Conservation (phyloP, 2,329 filamentous ascomycete species). For the Cytospora paraplurivora region DNA sequence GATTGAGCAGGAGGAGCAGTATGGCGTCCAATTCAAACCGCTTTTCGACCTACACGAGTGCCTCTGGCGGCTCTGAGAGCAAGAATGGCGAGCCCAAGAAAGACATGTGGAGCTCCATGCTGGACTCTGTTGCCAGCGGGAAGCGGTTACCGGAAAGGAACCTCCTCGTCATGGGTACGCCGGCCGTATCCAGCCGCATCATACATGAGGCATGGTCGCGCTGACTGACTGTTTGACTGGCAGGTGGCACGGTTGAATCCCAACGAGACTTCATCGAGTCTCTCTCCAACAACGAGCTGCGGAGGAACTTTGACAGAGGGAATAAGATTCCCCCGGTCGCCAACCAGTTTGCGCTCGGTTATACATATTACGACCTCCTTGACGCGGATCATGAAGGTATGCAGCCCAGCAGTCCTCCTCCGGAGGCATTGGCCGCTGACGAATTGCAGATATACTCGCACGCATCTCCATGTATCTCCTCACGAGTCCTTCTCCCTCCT, state of each 20-base stretch:
- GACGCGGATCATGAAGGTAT: constrained; percentile 95
- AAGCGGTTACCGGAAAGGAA: constrained; percentile 92
- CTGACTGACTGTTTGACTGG: constrained; percentile 18
- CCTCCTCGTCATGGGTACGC: constrained; percentile 76
- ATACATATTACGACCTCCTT: constrained; percentile 92
- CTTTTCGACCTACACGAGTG: constrained; percentile 60
- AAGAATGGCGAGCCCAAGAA: constrained; percentile 74
- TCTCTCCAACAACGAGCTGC: constrained; percentile 56
- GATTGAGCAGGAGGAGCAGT: constrained; percentile 18
- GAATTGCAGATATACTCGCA: constrained; percentile 75
- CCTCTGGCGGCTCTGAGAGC: constrained; percentile 51
- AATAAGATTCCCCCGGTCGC: constrained; percentile 75
- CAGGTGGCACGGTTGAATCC: constrained; percentile 79
- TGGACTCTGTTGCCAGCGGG: constrained; percentile 86
- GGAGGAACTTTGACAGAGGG: constrained; percentile 55
- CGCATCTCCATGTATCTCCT: constrained; percentile 88
- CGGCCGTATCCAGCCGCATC: constrained; percentile 11
- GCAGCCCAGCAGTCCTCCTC: constrained; percentile 31
- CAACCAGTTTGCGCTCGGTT: constrained; percentile 89
- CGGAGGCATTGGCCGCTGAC: constrained; percentile 27
- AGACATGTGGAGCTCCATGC: constrained; percentile 92
- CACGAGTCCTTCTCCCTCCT: constrained; percentile 79
- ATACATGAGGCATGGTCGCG: background rate
- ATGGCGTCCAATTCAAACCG: constrained; percentile 55
- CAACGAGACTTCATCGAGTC: constrained; percentile 82